Evolutionary conservation across 2,329 filamentous ascomycete species (phyloP).

Genomic region (Ascochyta fabae): DNA sequence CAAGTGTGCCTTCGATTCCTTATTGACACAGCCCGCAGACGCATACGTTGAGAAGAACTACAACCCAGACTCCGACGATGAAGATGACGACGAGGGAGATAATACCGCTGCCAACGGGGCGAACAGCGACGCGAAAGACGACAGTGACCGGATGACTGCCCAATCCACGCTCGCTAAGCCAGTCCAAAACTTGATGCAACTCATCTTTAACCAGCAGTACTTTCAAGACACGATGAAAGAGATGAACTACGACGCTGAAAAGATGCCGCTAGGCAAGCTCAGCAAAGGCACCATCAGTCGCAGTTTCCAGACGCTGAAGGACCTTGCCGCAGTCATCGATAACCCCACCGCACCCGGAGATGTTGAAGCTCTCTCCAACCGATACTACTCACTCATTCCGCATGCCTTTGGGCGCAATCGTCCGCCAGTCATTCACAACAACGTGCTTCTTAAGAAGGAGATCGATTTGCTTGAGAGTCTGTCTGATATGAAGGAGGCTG

Average conservation of each 20-base stretch:
- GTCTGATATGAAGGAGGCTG: slow-evolving; percentile 83
- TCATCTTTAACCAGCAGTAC: slow-evolving; percentile 82
- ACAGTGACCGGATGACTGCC: slow-evolving; percentile 33
- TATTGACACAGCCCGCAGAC: slow-evolving; percentile 47
- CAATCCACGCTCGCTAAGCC: slow-evolving; percentile 64
- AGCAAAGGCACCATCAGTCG: slow-evolving; percentile 77
- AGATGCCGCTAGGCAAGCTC: slow-evolving; percentile 83
- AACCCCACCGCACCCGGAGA: slow-evolving; percentile 59
- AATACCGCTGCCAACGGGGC: slow-evolving; percentile 47
- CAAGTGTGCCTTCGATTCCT: no score
- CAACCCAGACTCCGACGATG: slow-evolving; percentile 65
- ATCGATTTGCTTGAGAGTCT: slow-evolving; percentile 80
- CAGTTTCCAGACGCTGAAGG: slow-evolving; percentile 79
- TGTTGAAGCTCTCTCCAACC: slow-evolving; percentile 72
- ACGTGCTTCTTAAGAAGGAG: slow-evolving; percentile 71
- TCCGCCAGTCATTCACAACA: slow-evolving; percentile 69
- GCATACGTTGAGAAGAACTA: slow-evolving; percentile 83
- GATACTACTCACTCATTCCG: slow-evolving; percentile 82
- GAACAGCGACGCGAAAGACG: slow-evolving; percentile 31
- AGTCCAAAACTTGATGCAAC: slow-evolving; percentile 72
- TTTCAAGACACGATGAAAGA: slow-evolving; percentile 71
- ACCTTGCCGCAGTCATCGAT: slow-evolving; percentile 71
- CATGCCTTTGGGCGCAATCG: slow-evolving; percentile 78
- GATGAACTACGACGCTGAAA: slow-evolving; percentile 75
- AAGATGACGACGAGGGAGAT: slow-evolving; percentile 48